Base-by-base conservation (phyloP, 257 asterid species). In the Solanum sitiens region DNA sequence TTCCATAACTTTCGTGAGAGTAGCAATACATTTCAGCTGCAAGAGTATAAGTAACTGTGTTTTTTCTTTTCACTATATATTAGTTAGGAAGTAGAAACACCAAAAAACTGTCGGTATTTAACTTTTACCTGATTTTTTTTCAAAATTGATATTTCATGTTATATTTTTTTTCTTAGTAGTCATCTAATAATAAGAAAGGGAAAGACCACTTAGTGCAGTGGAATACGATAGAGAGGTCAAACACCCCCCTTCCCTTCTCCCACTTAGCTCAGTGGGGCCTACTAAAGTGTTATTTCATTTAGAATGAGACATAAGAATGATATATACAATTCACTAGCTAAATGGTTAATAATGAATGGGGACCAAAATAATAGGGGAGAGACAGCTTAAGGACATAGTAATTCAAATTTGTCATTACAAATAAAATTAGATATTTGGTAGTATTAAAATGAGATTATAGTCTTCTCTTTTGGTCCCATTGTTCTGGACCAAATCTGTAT, bases 351-450 rank as follows among this genome's bases (percentile, higher is more conserved):
- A 25, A 53, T 76, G 59, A 37, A 11, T 23, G 61, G 86, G 88
- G 88, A 71, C 85, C 86, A 75, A 79, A 87, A 80, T 53, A 87
- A 85, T 86, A 83, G 33, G 83, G 37, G 86, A 42, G 86, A 72
- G 89, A 72, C 91, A 89, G 80, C 83, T 61, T 63, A 72, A 79
- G 80, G 89, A 85, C 88, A 89, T 44, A 13, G 75, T 91, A 50
- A 82, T 85, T 87, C 86, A 90, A 82, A 82, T 87, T 67, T 76
- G 45, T 53, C 70, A 67, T 77, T 27, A 33, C 87, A 83, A 70
- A 40, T 53, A 76, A 23, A 11, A 89, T 74, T 53, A 75, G 83
- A 89, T 89, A 87, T 83, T 77, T 87, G 88, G 90, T 87, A 83
- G 89, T 83, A 83, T 76, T 86, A 86, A 87, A 73, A 59, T 75